Conservation (phyloP, 371 early-diverging fungal species). For the Synchytrium microbalum region DNA sequence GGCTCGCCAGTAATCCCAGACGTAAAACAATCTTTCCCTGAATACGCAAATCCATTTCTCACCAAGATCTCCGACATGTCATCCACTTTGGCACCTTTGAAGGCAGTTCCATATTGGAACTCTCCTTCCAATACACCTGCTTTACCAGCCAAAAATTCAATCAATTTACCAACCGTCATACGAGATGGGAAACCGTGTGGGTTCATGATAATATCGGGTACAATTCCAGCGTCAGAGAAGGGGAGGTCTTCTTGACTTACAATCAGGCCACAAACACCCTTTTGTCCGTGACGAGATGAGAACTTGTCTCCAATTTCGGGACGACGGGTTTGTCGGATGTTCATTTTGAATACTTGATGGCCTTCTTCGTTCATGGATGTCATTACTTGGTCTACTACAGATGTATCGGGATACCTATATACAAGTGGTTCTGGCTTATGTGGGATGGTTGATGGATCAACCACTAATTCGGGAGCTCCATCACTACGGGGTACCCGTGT, state of each 20-base stretch:
- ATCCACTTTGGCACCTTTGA: conserved; percentile 92
- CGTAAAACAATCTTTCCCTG: conserved; percentile 99
- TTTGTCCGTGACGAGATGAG: conserved; percentile 99
- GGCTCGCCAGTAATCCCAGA: conserved; percentile 79
- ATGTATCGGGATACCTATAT: conserved; percentile 80
- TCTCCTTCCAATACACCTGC: conserved; percentile 93
- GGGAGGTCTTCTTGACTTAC: conserved; percentile 99
- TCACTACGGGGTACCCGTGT: conserved; percentile 38
- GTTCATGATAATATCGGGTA: conserved; percentile 99
- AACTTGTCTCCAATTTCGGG: conserved; percentile 99
- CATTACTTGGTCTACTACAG: conserved; percentile 82
- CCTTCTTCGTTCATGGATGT: conserved; percentile 92
- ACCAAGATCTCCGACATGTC: conserved; percentile 92
- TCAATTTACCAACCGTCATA: conserved; percentile 99
- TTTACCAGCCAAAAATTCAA: conserved; percentile 97
- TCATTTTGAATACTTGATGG: conserved; percentile 90
- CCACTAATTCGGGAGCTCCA: not conserved
- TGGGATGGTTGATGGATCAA: conserved; percentile 43
- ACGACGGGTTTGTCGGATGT: conserved; percentile 91
- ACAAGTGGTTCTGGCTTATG: conserved; percentile 72
- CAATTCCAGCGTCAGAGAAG: conserved; percentile 92
- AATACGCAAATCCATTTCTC: conserved; percentile 94
- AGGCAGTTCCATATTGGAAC: conserved; percentile 94
- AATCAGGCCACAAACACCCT: conserved; percentile 98
- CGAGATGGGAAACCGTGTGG: conserved; percentile 99